Evolutionary conservation across 2,329 filamentous ascomycete genomes (phyloP), one percentile per base, ranked within the genome.

Genomic region (Hypoxylon sp.): DNA sequence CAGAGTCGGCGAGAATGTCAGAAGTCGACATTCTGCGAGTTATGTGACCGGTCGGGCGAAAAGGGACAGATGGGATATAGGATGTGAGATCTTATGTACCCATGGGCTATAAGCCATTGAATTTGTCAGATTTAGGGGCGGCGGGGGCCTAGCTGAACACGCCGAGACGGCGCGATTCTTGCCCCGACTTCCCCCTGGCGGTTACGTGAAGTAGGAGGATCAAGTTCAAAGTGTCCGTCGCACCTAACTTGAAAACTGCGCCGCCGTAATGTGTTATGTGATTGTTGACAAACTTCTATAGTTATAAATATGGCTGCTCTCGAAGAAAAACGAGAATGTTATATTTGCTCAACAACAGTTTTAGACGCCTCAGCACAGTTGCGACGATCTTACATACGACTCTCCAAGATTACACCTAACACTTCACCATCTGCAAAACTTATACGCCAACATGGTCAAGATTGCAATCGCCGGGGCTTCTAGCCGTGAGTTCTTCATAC

Each of bases 401-500:
- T 33, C 2, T 11, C 24, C n/a, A 2, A 23, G 40, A 2, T 13
- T n/a, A 1, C n/a, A 27, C 4, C 24, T 29, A 31, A 20, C 10
- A 18, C 23, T 24, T 26, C 17, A 13, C 9, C n/a, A 21, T 6
- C 5, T 5, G 31, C 10, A 7, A 35, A 45, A 41, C 23, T 7
- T 3, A 40, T 23, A 26, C n/a, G 6, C 15, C 27, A 60, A 50
- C 11, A 63, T 63, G 60, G 60, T 63, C 18, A 63, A 63, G 13
- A 41, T 63, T n/a, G 60, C 54, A 31, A 56, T 63, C 29, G 57
- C 43, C 17, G 31, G 27, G 27, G 60, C 60, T 41, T 50, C 60
- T 15, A 45, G 60, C 13, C 41, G 60, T 63, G 52, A 48, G 60
- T 58, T n/a, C 4, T 42, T 26, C 20, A 17, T 50, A 17, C 38